Evolutionary conservation across 176 grass and related monocot species (phyloP), one percentile per base, ranked within the genome.

Genomic region (Oryza glumipatula): DNA sequence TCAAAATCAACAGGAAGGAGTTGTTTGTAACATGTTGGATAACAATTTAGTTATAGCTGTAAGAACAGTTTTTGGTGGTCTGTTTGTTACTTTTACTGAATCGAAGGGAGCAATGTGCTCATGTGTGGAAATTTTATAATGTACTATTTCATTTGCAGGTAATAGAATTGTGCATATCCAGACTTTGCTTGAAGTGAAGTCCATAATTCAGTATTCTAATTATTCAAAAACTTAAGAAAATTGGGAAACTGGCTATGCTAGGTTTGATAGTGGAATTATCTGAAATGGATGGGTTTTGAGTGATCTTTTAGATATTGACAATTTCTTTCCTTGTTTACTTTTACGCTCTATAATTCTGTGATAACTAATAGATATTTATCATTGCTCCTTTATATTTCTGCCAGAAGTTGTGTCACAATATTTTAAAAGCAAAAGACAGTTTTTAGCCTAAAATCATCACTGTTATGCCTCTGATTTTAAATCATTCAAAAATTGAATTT

Each of bases 341-440:
- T 38, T 38, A 38, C 5, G 36, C 36, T 38, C 36, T 38, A 48
- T 61, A 47, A 32, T 72, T 66, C 17, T 9, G 28, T 11, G 54
- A 67, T 2, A 54, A 54, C 56, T 68, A 33, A 74, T 21, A 12
- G 22, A 5, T 81, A 47, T 22, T 81, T 81, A 39, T 24, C 63
- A 6, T 52, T 72, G 58, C 26, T 65, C 64, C 26, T 65, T 39
- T 67, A 86, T 47, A 33, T 66, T 89, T 43, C 36, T 86, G 44
- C 21, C 21, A 21, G 41, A 58, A 41, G 64, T 86, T 54, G 43
- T 67, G 7, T 52, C 60, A 39, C 41, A 67, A 46, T 41, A 33
- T 83, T 22, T 67, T 17, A 49, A 77, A 51, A 52, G 67, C 44
- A 83, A 66, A 52, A 84, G 13, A 0, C 8, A 72, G n/a, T 38